A percentile compares a stretch with the other conserved stretches of the same genome.
These are phyloP conservation scores for Epichloe sibirici DNA, from an alignment of 2,329 filamentous ascomycete genomes.

Conservation along the genomic window DNA sequence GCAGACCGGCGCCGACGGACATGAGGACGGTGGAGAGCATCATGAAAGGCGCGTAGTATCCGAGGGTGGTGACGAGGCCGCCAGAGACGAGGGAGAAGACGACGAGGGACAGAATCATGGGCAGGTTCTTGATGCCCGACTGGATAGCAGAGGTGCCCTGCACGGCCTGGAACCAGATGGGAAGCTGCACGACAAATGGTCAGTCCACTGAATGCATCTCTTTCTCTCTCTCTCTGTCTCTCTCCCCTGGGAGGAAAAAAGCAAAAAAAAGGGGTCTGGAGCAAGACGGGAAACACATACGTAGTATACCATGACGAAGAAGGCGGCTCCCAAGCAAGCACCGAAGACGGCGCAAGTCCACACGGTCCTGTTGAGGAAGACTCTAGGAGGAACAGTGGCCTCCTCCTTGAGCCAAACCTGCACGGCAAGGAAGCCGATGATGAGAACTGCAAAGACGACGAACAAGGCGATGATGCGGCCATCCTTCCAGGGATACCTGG, in stretches of 20 bases:
- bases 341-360: conserved; percentile 14
- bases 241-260: conserved; percentile 15
- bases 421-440: conserved; percentile 18
- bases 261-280: conserved; percentile 12
- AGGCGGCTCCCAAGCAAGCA: conserved; percentile 9
- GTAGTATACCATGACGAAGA: conserved; percentile 8
- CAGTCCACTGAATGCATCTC: background rate
- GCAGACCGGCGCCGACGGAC: conserved; percentile 26
- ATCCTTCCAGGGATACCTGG: conserved; percentile 17
- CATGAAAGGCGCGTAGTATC: conserved; percentile 31
- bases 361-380: conserved; percentile 14
- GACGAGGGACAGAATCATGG: conserved; percentile 18
- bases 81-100: conserved; percentile 16
- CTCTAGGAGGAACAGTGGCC: conserved; percentile 6
- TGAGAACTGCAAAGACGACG: conserved; percentile 6
- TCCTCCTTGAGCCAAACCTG: conserved; percentile 19
- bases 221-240: no score
- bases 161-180: conserved; percentile 35
- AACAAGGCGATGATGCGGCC: conserved; percentile 7
- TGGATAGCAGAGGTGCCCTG: conserved; percentile 20
- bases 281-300: conserved; percentile 2
- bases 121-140: conserved; percentile 18
- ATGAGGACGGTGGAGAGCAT: conserved; percentile 20
- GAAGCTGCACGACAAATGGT: conserved; percentile 22
- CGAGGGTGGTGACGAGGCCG: conserved; percentile 16